Percentiles rank a stretch among this genome's conserved stretches.
Conservation (phyloP, 768 basidiomycete genomes). For the Multifurca ochricompacta region DNA sequence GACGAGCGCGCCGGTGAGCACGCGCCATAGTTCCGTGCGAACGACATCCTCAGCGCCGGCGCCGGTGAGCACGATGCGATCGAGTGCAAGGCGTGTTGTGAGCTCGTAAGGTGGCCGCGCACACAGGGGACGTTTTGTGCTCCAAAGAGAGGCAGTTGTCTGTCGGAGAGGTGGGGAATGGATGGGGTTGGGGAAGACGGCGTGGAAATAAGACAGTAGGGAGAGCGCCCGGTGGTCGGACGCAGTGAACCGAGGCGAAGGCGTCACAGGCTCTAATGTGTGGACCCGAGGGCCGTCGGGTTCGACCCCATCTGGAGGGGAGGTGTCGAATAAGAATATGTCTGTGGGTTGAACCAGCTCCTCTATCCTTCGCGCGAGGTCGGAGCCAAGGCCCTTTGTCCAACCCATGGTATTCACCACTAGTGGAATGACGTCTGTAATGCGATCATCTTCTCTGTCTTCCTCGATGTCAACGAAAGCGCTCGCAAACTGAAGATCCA, state of each 20-base stretch:
- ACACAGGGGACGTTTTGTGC: constrained; percentile 58
- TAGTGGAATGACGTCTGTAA: constrained; percentile 61
- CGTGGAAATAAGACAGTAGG: constrained; percentile 75
- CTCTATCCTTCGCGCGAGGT: constrained; percentile 66
- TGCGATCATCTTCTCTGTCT: constrained; percentile 31
- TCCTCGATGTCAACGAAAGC: constrained; percentile 22
- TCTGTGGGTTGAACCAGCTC: constrained; percentile 51
- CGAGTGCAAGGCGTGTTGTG: constrained; percentile 46
- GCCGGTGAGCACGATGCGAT: constrained; percentile 60
- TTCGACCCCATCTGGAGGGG: neutral
- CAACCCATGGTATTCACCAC: constrained; percentile 97
- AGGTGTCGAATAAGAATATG: constrained; percentile 43
- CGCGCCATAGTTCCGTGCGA: constrained; percentile 54
- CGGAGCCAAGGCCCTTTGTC: constrained; percentile 87
- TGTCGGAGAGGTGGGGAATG: constrained; percentile 19
- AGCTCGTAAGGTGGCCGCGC: constrained; percentile 68
- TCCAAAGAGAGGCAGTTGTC: constrained; percentile 47
- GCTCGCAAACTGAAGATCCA: constrained; percentile 53
- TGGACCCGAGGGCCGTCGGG: constrained; percentile 28
- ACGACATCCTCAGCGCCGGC: constrained; percentile 76
- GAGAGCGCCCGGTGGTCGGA: constrained; percentile 66
- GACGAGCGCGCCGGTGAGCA: constrained; percentile 76
- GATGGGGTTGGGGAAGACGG: constrained; percentile 29
- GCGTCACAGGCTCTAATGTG: constrained; percentile 38
- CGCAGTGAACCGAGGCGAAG: constrained; percentile 42